Percentiles rank a stretch among this genome's conserved stretches.
phyloP scores from a whole-genome alignment of 768 basidiomycete species.

The Suillus subaureus region DNA sequence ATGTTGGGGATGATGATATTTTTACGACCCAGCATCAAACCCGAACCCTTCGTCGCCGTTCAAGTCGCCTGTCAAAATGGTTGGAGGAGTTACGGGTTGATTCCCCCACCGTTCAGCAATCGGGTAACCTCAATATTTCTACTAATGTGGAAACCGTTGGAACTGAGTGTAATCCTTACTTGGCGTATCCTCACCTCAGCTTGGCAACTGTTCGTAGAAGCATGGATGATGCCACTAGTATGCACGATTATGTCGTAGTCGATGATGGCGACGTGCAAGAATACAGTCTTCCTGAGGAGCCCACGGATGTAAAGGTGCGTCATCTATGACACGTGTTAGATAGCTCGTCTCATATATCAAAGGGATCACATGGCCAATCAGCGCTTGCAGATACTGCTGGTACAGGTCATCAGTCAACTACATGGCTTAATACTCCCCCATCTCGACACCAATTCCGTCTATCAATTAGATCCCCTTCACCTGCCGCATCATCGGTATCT shows the following conservation, averaged over 20 bases:
- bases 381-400: slow-evolving; percentile 26
- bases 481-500: slow-evolving; percentile 41
- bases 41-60: slow-evolving; percentile 33
- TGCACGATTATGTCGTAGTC: slow-evolving; percentile 45
- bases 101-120: slow-evolving; percentile 16
- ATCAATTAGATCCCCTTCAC: slow-evolving; percentile 44
- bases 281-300: slow-evolving; percentile 21
- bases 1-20: slow-evolving; percentile 15
- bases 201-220: slow-evolving; percentile 29
- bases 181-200: slow-evolving; percentile 42
- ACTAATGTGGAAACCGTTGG: slow-evolving; percentile 28
- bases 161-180: slow-evolving; percentile 41
- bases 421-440: slow-evolving; percentile 37
- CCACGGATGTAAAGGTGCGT: slow-evolving; percentile 28
- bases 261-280: slow-evolving; percentile 34
- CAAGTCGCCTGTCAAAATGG: slow-evolving; percentile 47
- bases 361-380: slow-evolving; percentile 26
- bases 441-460: slow-evolving; percentile 45
- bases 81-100: slow-evolving; percentile 41
- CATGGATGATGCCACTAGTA: slow-evolving; percentile 35
- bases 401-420: slow-evolving; percentile 34
- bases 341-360: slow-evolving; percentile 22
- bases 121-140: slow-evolving; percentile 20
- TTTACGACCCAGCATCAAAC: slow-evolving; percentile 6
- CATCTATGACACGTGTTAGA: slow-evolving; percentile 23